Evolutionary conservation across 805 yeast genomes (phyloP).

Genomic region (Peterozyma xylosa): DNA sequence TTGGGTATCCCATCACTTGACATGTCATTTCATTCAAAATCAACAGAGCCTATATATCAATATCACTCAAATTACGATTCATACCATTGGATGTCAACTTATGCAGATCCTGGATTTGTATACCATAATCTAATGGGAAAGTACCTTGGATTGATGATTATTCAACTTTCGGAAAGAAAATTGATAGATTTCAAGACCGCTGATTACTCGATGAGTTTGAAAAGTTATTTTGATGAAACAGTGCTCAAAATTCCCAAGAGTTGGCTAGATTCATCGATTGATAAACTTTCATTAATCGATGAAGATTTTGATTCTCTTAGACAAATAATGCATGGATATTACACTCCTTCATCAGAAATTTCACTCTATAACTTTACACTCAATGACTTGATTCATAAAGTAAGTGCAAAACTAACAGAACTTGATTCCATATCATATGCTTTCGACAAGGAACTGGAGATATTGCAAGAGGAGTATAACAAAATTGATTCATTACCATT

Average conservation of each 20-base stretch:
- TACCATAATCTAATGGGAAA: constrained; percentile 51
- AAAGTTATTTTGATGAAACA: constrained; percentile 28
- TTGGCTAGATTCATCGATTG: constrained; percentile 20
- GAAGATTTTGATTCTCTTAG: background rate
- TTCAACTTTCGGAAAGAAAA: constrained; percentile 41
- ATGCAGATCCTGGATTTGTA: constrained; percentile 56
- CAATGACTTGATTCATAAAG: constrained; percentile 15
- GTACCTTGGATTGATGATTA: constrained; percentile 39
- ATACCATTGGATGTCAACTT: constrained; percentile 58
- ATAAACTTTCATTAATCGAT: background rate
- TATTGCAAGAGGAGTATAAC: constrained; percentile 20
- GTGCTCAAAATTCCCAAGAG: constrained; percentile 26
- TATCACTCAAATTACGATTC: constrained; percentile 75
- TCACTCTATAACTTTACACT: constrained; percentile 4
- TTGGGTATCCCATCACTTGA: constrained; percentile 57
- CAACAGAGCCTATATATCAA: constrained; percentile 55
- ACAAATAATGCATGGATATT: background rate
- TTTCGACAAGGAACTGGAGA: constrained; percentile 2
- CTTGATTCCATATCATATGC: background rate
- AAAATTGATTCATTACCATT: constrained; percentile 21
- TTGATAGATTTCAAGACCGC: constrained; percentile 32
- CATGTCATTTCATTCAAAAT: constrained; percentile 40
- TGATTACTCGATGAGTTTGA: constrained; percentile 32
- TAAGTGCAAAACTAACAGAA: constrained; percentile 6
- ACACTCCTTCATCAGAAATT: background rate